These are phyloP conservation scores for Dothideomycetidae sp. DNA, from an alignment of 2,329 filamentous ascomycete genomes.

Conservation along the genomic window DNA sequence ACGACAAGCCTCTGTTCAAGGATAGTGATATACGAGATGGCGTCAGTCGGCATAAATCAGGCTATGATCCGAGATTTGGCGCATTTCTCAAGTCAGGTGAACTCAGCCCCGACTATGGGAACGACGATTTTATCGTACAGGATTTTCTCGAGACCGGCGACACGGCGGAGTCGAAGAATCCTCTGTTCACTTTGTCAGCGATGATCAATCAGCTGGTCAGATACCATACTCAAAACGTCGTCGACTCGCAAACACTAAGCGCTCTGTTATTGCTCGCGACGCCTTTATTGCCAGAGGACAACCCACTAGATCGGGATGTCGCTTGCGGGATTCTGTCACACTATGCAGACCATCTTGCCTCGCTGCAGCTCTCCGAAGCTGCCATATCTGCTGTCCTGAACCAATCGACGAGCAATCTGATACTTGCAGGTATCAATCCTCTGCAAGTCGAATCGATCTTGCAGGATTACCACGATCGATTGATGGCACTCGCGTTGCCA, in stretches of 20 bases:
- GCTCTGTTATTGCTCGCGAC: conserved; percentile 33
- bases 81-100: conserved; percentile 5
- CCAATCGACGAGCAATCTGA: conserved; percentile 26
- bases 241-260: conserved; percentile 34
- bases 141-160: conserved; percentile 25
- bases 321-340: conserved; percentile 23
- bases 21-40: background rate
- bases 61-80: conserved; percentile 4
- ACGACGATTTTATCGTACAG: conserved; percentile 21
- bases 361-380: conserved; percentile 24
- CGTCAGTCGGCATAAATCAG: background rate
- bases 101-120: background rate
- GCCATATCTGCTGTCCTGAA: conserved; percentile 29
- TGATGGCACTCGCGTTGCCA: conserved; percentile 33
- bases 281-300: conserved; percentile 31
- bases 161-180: conserved; percentile 20
- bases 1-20: background rate
- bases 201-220: conserved; percentile 29
- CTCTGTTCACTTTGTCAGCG: conserved; percentile 28
- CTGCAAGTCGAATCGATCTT: conserved; percentile 43
- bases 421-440: conserved; percentile 32
- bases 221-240: conserved; percentile 27
- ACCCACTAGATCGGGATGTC: conserved; percentile 20
- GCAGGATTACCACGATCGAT: conserved; percentile 42
- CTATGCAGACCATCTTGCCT: conserved; percentile 27